A percentile compares a stretch with the other conserved stretches of the same genome.
These are phyloP conservation scores for Colletotrichum gloeosporioides DNA, from an alignment of 2,329 filamentous ascomycete species.

Conservation along the genomic window DNA sequence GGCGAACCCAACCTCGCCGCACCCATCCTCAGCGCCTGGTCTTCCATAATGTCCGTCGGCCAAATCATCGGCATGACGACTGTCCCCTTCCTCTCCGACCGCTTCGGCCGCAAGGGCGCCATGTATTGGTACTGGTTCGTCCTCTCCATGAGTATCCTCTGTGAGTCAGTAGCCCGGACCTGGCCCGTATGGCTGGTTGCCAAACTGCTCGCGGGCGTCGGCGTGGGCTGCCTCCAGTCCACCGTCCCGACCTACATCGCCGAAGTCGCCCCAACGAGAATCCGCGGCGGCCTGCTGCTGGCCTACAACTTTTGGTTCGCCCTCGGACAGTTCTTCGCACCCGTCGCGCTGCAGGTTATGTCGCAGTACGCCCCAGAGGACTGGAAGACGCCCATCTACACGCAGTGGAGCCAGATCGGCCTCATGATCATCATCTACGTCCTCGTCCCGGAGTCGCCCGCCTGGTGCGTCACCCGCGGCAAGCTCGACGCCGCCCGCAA, in stretches of 20 bases:
- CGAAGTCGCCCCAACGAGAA: slow-evolving; percentile 44
- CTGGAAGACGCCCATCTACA: slow-evolving; percentile 46
- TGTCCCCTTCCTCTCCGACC: slow-evolving; percentile 28
- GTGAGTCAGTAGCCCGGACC: slow-evolving; percentile 37
- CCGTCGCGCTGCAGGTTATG: slow-evolving; percentile 43
- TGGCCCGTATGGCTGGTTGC: slow-evolving; percentile 47
- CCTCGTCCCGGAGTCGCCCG: slow-evolving; percentile 43
- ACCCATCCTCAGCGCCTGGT: slow-evolving; percentile 40
- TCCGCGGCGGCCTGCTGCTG: slow-evolving; percentile 44
- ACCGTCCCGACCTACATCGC: slow-evolving; percentile 46
- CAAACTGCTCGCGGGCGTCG: slow-evolving; percentile 39
- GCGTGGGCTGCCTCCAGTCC: slow-evolving; percentile 46
- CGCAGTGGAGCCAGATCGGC: slow-evolving; percentile 50
- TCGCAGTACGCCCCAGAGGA: slow-evolving; percentile 33
- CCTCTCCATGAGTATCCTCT: slow-evolving; percentile 38
- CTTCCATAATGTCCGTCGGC: slow-evolving; percentile 43
- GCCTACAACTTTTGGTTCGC: slow-evolving; percentile 49
- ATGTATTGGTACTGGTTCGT: slow-evolving; percentile 36
- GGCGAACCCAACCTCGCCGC: slow-evolving; percentile 36
- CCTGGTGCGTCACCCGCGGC: slow-evolving; percentile 37
- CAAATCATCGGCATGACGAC: slow-evolving; percentile 43
- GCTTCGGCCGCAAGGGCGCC: slow-evolving; percentile 35
- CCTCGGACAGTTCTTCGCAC: slow-evolving; percentile 46
- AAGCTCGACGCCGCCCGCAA: slow-evolving; percentile 26
- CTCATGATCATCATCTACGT: slow-evolving; percentile 42